Conservation (phyloP, 225 moss, liverwort and hornwort genomes). For the Pseudoscleropodium purum region DNA sequence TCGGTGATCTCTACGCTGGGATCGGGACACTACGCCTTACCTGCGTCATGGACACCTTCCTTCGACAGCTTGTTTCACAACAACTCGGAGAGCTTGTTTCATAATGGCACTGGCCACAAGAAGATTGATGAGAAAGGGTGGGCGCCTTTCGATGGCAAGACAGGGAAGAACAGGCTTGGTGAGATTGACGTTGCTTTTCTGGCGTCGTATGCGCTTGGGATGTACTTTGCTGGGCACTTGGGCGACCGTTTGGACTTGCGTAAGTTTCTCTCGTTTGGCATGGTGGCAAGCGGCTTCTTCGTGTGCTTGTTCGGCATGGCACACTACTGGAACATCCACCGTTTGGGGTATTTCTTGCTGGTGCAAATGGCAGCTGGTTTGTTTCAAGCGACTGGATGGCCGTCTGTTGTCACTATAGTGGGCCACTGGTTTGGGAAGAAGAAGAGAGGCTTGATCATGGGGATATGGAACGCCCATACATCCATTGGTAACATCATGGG, state of each 20-base stretch:
- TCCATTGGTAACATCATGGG: conserved; percentile 75
- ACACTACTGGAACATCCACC: conserved; percentile 44
- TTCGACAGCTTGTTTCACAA: conserved; percentile 15
- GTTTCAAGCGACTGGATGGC: conserved; percentile 86
- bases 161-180: conserved; percentile 65
- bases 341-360: conserved; percentile 40
- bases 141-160: conserved; percentile 72
- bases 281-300: conserved; percentile 72
- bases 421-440: conserved; percentile 85
- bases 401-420: conserved; percentile 69
- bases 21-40: conserved; percentile 15
- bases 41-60: not conserved
- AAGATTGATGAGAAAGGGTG: conserved; percentile 20
- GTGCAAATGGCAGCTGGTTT: conserved; percentile 73
- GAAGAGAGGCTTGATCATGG: conserved; percentile 78
- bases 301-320: conserved; percentile 75
- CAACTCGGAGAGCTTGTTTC: not conserved
- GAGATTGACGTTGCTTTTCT: conserved; percentile 81
- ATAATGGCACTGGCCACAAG: not conserved
- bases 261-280: conserved; percentile 55
- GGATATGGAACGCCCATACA: conserved; percentile 90
- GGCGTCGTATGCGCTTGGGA: conserved; percentile 68
- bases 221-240: conserved; percentile 87
- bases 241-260: conserved; percentile 82
- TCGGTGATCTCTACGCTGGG: conserved; percentile 31